phyloP scores from a whole-genome alignment of 768 basidiomycete species.

The Lactarius akahatsu region DNA sequence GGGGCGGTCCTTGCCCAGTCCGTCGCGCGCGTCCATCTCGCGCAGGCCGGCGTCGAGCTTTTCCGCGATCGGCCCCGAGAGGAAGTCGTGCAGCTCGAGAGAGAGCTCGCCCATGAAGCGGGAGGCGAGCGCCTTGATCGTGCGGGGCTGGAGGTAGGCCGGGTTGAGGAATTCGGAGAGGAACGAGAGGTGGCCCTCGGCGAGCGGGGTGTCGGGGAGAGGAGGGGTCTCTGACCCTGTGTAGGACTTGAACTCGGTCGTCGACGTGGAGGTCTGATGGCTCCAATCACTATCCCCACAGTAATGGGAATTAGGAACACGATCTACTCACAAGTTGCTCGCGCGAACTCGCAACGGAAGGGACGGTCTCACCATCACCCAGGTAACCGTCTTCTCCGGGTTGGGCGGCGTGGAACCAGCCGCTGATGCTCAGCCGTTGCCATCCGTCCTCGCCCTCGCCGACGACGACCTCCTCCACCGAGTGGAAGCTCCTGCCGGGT shows the following conservation, averaged over 20 bases:
- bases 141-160: slow-evolving; percentile 81
- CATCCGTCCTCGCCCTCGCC: slow-evolving; percentile 68
- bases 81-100: slow-evolving; percentile 86
- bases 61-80: slow-evolving; percentile 63
- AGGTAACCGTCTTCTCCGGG: slow-evolving; percentile 88
- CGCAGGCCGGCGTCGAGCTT: slow-evolving; percentile 65
- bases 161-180: slow-evolving; percentile 86
- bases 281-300: slow-evolving; percentile 17
- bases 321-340: slow-evolving; percentile 80
- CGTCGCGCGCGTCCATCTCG: slow-evolving; percentile 63
- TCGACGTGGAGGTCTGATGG: slow-evolving; percentile 59
- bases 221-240: slow-evolving; percentile 44
- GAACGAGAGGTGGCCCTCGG: slow-evolving; percentile 62
- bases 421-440: slow-evolving; percentile 83
- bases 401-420: slow-evolving; percentile 95
- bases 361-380: slow-evolving; percentile 40
- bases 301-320: slow-evolving; percentile 20
- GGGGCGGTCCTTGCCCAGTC: slow-evolving; percentile 50
- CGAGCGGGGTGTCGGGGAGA: slow-evolving; percentile 52
- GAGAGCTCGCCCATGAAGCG: slow-evolving; percentile 87
- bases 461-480: slow-evolving; percentile 94
- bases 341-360: slow-evolving; percentile 69
- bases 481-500: slow-evolving; percentile 93
- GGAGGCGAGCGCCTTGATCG: slow-evolving; percentile 72
- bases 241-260: slow-evolving; percentile 56